These are phyloP conservation scores for Suillus cothurnatus DNA, from an alignment of 768 basidiomycete genomes.

Conservation along the genomic window DNA sequence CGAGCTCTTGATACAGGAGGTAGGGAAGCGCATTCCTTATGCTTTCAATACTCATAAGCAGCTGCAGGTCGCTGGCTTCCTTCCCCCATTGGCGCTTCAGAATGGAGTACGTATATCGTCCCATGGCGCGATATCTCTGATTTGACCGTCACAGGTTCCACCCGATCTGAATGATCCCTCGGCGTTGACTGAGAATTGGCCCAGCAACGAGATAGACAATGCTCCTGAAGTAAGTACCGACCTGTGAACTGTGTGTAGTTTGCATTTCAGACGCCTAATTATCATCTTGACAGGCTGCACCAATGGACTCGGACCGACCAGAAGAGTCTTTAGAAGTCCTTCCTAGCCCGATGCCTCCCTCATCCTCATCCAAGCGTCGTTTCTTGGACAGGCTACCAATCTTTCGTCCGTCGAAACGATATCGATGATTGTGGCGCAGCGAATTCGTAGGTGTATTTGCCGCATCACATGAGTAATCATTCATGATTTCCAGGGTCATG, in stretches of 20 bases:
- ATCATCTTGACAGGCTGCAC: not conserved
- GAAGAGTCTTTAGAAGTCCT: not conserved
- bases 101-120: slow-evolving; percentile 1
- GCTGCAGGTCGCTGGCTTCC: slow-evolving; percentile 2
- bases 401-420: not conserved
- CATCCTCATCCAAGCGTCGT: not conserved
- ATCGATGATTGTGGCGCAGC: not conserved
- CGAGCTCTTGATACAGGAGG: slow-evolving; percentile 6
- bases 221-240: not conserved
- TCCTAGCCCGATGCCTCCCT: not conserved
- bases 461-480: not conserved
- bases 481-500: not conserved
- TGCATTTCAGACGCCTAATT: not conserved
- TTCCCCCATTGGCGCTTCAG: slow-evolving; percentile 1
- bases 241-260: not conserved
- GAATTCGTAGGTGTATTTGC: not conserved
- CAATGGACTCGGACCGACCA: not conserved
- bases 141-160: not conserved
- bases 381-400: not conserved
- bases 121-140: not conserved
- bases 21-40: not conserved
- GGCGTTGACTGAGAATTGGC: not conserved
- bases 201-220: not conserved
- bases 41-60: not conserved
- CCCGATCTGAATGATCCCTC: slow-evolving; percentile 3